A percentile compares a stretch with the other conserved stretches of the same genome.
These are phyloP conservation scores for Ceratobasidium sp. DNA, from an alignment of 1,284 basidiomycete genomes.

Conservation along the genomic window DNA sequence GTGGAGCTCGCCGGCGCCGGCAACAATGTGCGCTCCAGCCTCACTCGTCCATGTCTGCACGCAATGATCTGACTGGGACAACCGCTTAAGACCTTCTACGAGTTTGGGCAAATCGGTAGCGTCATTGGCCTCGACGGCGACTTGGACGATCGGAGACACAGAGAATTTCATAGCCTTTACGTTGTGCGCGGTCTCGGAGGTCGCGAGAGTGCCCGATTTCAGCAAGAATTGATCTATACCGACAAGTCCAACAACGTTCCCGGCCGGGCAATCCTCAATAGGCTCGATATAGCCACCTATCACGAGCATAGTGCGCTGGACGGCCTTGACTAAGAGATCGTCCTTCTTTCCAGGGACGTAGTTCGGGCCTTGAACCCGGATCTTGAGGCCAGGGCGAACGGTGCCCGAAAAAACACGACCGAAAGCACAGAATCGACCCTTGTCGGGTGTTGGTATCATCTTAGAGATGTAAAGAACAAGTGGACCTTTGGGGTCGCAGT, in stretches of 20 bases:
- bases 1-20: conserved; percentile 99
- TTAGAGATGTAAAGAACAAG: conserved; percentile 99
- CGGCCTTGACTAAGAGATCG: conserved; percentile 97
- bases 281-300: conserved; percentile 99
- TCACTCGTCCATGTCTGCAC: conserved; percentile 95
- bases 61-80: conserved; percentile 99
- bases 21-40: conserved; percentile 98
- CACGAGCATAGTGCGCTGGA: conserved; percentile 99
- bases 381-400: conserved; percentile 96
- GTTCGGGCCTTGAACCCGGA: conserved; percentile 99
- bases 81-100: conserved; percentile 99
- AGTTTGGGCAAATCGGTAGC: conserved; percentile 99
- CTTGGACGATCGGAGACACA: conserved; percentile 99
- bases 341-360: conserved; percentile 99
- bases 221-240: conserved; percentile 99
- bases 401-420: conserved; percentile 99
- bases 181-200: conserved; percentile 99
- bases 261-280: conserved; percentile 98
- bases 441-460: conserved; percentile 99
- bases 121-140: conserved; percentile 99
- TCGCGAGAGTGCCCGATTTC: conserved; percentile 98
- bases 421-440: conserved; percentile 99
- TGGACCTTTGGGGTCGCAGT: conserved; percentile 97
- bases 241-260: conserved; percentile 99
- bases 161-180: conserved; percentile 99